Conservation (phyloP, 495 filamentous ascomycete species). For the Podospora comata region DNA sequence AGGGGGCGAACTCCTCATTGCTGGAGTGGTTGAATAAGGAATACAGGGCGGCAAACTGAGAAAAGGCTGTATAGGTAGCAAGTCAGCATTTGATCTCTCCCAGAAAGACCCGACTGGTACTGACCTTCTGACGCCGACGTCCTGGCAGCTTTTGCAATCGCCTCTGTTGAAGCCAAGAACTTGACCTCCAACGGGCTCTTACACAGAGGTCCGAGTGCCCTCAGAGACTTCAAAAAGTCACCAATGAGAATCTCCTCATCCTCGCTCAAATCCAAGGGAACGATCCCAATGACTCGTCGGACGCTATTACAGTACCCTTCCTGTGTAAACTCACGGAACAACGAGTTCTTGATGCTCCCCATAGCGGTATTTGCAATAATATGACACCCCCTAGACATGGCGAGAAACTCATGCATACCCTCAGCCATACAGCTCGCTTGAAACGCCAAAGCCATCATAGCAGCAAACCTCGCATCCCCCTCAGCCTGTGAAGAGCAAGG, state of each 20-base stretch:
- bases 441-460: conserved; percentile 51
- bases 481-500: conserved; percentile 35
- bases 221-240: conserved; percentile 32
- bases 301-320: conserved; percentile 29
- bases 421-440: conserved; percentile 54
- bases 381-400: conserved; percentile 53
- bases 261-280: conserved; percentile 9
- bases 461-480: conserved; percentile 48
- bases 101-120: neutral
- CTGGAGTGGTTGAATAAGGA: conserved; percentile 17
- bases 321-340: conserved; percentile 35
- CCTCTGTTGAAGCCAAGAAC: conserved; percentile 29
- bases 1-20: conserved; percentile 44
- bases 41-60: conserved; percentile 23
- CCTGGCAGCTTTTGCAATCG: conserved; percentile 19
- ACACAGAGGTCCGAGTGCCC: conserved; percentile 27
- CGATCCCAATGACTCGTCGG: conserved; percentile 12
- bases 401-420: conserved; percentile 53
- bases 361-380: conserved; percentile 42
- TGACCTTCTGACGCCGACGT: conserved; percentile 27
- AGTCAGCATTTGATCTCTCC: neutral
- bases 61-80: conserved; percentile 23
- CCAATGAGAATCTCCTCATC: conserved; percentile 26
- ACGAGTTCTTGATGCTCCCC: conserved; percentile 32
- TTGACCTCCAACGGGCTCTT: conserved; percentile 25